Evolutionary conservation across 2,329 filamentous ascomycete species (phyloP).

Genomic region (Diplodia seriata): DNA sequence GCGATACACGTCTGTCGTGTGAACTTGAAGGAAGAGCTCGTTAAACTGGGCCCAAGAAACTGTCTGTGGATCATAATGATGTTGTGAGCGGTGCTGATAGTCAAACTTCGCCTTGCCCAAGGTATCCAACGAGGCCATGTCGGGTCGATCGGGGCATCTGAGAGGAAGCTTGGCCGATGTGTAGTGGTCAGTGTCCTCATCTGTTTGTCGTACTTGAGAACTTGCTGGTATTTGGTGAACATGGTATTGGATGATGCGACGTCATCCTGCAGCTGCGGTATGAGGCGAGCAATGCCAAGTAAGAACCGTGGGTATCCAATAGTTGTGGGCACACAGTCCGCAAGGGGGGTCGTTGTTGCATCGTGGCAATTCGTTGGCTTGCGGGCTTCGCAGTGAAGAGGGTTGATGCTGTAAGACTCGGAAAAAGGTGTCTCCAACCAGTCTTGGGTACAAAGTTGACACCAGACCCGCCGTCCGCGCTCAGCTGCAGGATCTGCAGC

Average conservation of each 20-base stretch:
- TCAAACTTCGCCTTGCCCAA: constrained; percentile 50
- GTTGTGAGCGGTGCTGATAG: constrained; percentile 52
- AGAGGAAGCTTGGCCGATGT: constrained; percentile 47
- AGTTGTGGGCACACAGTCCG: constrained; percentile 41
- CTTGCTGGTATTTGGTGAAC: constrained; percentile 51
- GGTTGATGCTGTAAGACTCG: constrained; percentile 49
- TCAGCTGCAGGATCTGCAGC: constrained; percentile 40
- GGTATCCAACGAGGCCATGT: constrained; percentile 51
- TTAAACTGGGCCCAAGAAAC: constrained; percentile 53
- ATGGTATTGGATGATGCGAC: constrained; percentile 45
- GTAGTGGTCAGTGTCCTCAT: constrained; percentile 47
- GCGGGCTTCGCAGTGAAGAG: constrained; percentile 45
- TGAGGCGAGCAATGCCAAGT: constrained; percentile 49
- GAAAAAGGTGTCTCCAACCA: constrained; percentile 54
- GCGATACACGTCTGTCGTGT: constrained; percentile 52
- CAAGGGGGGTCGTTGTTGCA: constrained; percentile 40
- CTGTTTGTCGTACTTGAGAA: constrained; percentile 50
- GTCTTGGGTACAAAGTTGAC: constrained; percentile 50
- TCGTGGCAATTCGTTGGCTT: constrained; percentile 49
- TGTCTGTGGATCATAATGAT: constrained; percentile 56
- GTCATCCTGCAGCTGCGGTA: constrained; percentile 50
- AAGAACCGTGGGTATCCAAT: constrained; percentile 33
- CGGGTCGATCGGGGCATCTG: constrained; percentile 43
- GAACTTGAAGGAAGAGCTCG: constrained; percentile 51
- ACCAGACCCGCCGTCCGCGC: constrained; percentile 51